phyloP scores from a whole-genome alignment of 208 protist species.

The Leishmania turanica region DNA sequence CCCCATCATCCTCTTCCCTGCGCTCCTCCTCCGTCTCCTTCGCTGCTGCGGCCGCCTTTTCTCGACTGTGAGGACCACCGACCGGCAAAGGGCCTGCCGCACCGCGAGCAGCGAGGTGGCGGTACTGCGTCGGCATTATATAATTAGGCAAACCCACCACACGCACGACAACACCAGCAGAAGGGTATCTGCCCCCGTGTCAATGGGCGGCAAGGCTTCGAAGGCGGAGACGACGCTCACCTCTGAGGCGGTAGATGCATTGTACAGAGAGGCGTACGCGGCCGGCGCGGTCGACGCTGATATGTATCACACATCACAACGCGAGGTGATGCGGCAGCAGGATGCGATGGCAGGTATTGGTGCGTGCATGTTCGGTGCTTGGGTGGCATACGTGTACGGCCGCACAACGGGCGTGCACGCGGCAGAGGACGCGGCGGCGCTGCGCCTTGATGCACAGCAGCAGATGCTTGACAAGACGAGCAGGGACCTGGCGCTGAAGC shows the following conservation, averaged over 20 bases:
- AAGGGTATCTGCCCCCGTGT: background rate
- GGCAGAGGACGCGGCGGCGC: slow-evolving; percentile 12
- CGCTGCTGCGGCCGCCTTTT: background rate
- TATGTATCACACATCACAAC: slow-evolving; percentile 30
- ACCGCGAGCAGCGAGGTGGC: background rate
- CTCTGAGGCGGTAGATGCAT: slow-evolving; percentile 23
- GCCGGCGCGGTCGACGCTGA: slow-evolving; percentile 38
- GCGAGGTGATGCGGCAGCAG: slow-evolving; percentile 35
- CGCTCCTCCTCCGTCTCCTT: background rate
- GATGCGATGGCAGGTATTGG: slow-evolving; percentile 18
- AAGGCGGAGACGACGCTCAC: slow-evolving; percentile 6
- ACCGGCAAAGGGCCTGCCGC: background rate
- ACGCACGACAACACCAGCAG: background rate
- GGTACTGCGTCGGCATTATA: background rate
- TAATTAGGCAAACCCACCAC: background rate
- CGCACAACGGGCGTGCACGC: slow-evolving; percentile 6
- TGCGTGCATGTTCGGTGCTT: slow-evolving; percentile 31
- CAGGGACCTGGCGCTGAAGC: slow-evolving; percentile 8
- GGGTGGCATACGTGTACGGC: slow-evolving; percentile 44
- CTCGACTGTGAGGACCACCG: background rate
- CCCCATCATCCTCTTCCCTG: background rate
- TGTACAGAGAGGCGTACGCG: slow-evolving; percentile 49
- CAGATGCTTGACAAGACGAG: slow-evolving; percentile 15
- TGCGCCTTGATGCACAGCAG: slow-evolving; percentile 21
- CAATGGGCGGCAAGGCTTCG: slow-evolving; percentile 20